These are phyloP conservation scores for Claviceps sp. DNA, from an alignment of 2,329 filamentous ascomycete species.

Conservation along the genomic window DNA sequence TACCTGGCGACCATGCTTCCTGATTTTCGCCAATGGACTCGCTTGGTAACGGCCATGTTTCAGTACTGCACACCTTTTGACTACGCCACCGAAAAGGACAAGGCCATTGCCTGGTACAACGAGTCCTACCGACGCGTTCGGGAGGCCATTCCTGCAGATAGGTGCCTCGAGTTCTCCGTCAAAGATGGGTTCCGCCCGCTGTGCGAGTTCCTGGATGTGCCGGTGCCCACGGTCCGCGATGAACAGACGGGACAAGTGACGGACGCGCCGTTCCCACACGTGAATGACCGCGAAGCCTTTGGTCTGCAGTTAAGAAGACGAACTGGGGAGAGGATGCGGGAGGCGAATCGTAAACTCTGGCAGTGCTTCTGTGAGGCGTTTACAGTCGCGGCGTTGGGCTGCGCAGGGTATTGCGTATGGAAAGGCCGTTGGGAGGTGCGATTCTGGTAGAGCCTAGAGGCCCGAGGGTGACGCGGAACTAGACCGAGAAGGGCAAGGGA, in stretches of 20 bases:
- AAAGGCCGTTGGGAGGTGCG: slow-evolving; percentile 14
- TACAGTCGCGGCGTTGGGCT: slow-evolving; percentile 14
- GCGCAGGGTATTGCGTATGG: slow-evolving; percentile 18
- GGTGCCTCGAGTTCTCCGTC: slow-evolving; percentile 25
- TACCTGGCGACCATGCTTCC: slow-evolving; percentile 18
- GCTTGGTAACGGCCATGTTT: slow-evolving; percentile 16
- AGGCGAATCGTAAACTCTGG: slow-evolving; percentile 15
- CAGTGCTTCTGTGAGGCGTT: slow-evolving; percentile 12
- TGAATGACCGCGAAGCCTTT: slow-evolving; percentile 19
- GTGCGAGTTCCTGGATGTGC: slow-evolving; percentile 25
- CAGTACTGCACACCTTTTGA: slow-evolving; percentile 15
- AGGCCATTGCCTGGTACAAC: slow-evolving; percentile 24
- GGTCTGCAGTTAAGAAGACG: neutral
- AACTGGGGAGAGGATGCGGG: slow-evolving; percentile 2
- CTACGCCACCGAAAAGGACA: slow-evolving; percentile 21
- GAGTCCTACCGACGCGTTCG: slow-evolving; percentile 23
- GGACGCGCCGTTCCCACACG: slow-evolving; percentile 20
- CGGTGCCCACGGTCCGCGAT: slow-evolving; percentile 20
- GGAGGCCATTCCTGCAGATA: slow-evolving; percentile 18
- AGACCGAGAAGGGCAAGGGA: too few relatives aligned
- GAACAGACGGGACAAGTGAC: slow-evolving; percentile 17
- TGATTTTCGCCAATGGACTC: slow-evolving; percentile 11
- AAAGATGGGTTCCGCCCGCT: slow-evolving; percentile 28
- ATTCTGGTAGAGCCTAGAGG: too few relatives aligned
- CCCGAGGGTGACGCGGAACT: too few relatives aligned